Percentiles rank a stretch among this genome's conserved stretches.
These are phyloP conservation scores for Nyssa sinensis DNA, from an alignment of 148 eudicot species.

Conservation along the genomic window DNA sequence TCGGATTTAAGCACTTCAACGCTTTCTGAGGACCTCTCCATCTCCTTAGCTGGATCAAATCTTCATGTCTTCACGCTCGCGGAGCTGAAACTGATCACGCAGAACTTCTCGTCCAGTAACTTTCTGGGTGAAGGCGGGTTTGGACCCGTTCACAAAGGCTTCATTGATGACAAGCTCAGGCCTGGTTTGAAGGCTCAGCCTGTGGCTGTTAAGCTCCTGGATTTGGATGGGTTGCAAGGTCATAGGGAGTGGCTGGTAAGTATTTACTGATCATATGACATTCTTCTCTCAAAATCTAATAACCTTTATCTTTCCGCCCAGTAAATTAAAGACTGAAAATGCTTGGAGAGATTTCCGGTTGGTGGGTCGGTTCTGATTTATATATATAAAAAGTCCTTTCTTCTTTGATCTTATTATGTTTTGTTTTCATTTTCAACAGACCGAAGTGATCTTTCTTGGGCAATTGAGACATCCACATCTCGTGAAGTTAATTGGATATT, in stretches of 20 bases:
- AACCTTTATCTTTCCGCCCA: too few relatives aligned
- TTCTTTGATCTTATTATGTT: not conserved
- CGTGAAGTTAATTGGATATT: slow-evolving; percentile 69
- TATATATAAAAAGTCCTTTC: too few relatives aligned
- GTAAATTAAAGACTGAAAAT: too few relatives aligned
- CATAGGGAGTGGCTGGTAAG: slow-evolving; percentile 91
- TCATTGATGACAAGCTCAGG: slow-evolving; percentile 72
- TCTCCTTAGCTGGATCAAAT: slow-evolving; percentile 63
- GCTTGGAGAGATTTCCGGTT: too few relatives aligned
- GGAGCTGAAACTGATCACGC: slow-evolving; percentile 76
- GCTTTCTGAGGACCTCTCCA: slow-evolving; percentile 59
- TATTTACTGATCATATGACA: not conserved
- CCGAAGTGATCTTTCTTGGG: slow-evolving; percentile 67
- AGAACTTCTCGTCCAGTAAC: slow-evolving; percentile 63
- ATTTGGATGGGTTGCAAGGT: slow-evolving; percentile 81
- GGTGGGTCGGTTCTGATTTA: too few relatives aligned
- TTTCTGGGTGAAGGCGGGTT: slow-evolving; percentile 91
- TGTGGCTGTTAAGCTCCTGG: slow-evolving; percentile 86
- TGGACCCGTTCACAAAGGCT: slow-evolving; percentile 95
- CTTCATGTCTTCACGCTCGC: slow-evolving; percentile 55
- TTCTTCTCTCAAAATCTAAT: too few relatives aligned
- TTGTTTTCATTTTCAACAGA: slow-evolving; percentile 31
- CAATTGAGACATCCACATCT: slow-evolving; percentile 65
- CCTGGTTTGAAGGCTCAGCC: slow-evolving; percentile 86
- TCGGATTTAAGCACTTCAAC: slow-evolving; percentile 57